These are phyloP conservation scores for Quercus glauca DNA, from an alignment of 306 rosid species.

Conservation along the genomic window DNA sequence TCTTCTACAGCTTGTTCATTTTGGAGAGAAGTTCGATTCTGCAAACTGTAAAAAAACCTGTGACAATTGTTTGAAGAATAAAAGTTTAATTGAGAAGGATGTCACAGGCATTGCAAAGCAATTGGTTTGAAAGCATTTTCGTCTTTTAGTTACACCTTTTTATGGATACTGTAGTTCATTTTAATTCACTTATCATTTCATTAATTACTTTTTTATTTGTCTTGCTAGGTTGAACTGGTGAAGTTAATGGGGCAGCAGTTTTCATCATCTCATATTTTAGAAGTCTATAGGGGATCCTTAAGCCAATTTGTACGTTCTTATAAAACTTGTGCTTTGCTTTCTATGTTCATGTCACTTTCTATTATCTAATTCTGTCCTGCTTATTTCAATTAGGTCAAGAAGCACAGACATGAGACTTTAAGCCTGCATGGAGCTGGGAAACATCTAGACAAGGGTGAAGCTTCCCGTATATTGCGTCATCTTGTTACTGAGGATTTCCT, in stretches of 20 bases:
- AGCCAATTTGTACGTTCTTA: constrained; percentile 69
- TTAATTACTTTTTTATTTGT: constrained; percentile 24
- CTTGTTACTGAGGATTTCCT: constrained; percentile 79
- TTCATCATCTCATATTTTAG: constrained; percentile 86
- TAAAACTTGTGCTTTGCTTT: constrained; percentile 19
- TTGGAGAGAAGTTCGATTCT: constrained; percentile 91
- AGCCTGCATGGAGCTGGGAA: constrained; percentile 88
- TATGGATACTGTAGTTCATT: constrained; percentile 11
- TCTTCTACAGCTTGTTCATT: constrained; percentile 81
- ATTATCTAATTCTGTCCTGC: constrained; percentile 17
- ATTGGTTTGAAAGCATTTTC: constrained; percentile 57
- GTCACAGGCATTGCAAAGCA: constrained; percentile 80
- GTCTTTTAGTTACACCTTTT: neutral
- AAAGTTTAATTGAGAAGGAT: constrained; percentile 74
- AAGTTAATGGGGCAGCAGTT: constrained; percentile 69
- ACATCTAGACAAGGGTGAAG: constrained; percentile 83
- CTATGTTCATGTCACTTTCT: constrained; percentile 10
- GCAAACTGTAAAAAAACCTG: constrained; percentile 86
- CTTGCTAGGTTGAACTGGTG: constrained; percentile 76
- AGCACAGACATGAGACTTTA: constrained; percentile 70
- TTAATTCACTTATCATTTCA: constrained; percentile 4
- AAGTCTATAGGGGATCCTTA: constrained; percentile 90
- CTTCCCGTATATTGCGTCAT: constrained; percentile 84
- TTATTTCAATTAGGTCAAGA: constrained; percentile 64
- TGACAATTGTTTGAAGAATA: constrained; percentile 79